Evolutionary conservation across 139 green algal species (phyloP).

Genomic region (Picochlorum costavermella): DNA sequence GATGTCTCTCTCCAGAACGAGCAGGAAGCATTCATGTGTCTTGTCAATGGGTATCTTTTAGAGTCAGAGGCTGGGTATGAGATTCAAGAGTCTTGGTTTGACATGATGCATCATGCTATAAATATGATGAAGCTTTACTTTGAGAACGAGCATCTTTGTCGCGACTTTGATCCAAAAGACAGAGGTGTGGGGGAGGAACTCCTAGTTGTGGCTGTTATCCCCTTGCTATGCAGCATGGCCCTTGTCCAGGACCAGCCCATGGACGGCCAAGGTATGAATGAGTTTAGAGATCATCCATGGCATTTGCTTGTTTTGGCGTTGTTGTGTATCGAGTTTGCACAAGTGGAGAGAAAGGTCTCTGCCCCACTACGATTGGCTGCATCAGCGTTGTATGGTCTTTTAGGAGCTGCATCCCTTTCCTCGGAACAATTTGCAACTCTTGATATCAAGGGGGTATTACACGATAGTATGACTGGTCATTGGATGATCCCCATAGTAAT

Average conservation of each 20-base stretch:
- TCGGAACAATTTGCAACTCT: constrained; percentile 30
- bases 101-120: constrained; percentile 14
- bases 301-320: not conserved
- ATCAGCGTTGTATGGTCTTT: constrained; percentile 39
- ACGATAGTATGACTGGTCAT: constrained; percentile 59
- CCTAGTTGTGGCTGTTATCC: constrained; percentile 37
- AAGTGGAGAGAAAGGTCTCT: constrained; percentile 36
- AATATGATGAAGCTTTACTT: constrained; percentile 40
- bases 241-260: too few relatives aligned
- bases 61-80: constrained; percentile 36
- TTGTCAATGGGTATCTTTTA: too few relatives aligned
- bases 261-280: not conserved
- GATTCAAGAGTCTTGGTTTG: not conserved
- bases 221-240: constrained; percentile 30
- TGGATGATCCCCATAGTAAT: constrained; percentile 48
- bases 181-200: constrained; percentile 65
- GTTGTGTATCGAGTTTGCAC: constrained; percentile 23
- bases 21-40: too few relatives aligned
- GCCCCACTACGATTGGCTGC: constrained; percentile 45
- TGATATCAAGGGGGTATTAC: constrained; percentile 68
- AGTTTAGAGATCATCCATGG: not conserved
- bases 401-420: constrained; percentile 35
- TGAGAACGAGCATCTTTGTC: constrained; percentile 32
- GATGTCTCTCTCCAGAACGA: too few relatives aligned
- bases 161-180: constrained; percentile 58